Conservation (phyloP, 2,329 filamentous ascomycete species). For the Ascochyta fabae region DNA sequence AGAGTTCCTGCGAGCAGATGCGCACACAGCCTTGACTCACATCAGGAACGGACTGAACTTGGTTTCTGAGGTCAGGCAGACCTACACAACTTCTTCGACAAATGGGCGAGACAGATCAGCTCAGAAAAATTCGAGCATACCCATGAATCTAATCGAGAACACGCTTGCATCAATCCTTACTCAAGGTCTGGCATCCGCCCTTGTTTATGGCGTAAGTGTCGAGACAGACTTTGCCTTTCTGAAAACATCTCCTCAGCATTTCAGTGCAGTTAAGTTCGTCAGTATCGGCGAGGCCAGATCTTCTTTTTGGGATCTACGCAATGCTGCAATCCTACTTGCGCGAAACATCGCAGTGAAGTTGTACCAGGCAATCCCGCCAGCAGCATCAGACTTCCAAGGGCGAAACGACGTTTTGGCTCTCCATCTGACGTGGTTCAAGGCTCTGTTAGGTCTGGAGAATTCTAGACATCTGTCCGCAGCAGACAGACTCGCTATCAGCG, state of each 20-base stretch:
- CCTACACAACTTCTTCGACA: neutral
- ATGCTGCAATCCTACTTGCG: constrained; percentile 13
- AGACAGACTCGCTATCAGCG: constrained; percentile 16
- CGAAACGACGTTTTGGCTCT: neutral
- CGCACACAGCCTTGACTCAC: constrained; percentile 48
- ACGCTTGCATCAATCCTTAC: constrained; percentile 25
- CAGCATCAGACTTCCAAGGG: constrained; percentile 4
- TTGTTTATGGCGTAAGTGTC: constrained; percentile 20
- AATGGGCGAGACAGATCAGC: neutral
- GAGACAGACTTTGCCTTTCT: constrained; percentile 10
- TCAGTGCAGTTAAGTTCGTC: constrained; percentile 6
- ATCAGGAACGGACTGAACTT: constrained; percentile 52
- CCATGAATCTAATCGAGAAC: constrained; percentile 14
- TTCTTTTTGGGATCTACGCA: constrained; percentile 16
- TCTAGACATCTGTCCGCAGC: constrained; percentile 4
- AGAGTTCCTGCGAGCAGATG: constrained; percentile 51
- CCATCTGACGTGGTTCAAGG: constrained; percentile 11
- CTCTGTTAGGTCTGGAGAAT: constrained; percentile 3
- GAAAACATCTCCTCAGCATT: constrained; percentile 1
- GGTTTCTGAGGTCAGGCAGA: constrained; percentile 15
- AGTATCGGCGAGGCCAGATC: constrained; percentile 15
- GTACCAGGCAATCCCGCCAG: neutral
- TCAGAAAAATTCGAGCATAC: neutral
- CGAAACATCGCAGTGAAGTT: constrained; percentile 10
- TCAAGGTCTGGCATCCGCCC: constrained; percentile 17